phyloP scores from a whole-genome alignment of 805 yeast genomes.

The Yarrowia phangngaensis region DNA sequence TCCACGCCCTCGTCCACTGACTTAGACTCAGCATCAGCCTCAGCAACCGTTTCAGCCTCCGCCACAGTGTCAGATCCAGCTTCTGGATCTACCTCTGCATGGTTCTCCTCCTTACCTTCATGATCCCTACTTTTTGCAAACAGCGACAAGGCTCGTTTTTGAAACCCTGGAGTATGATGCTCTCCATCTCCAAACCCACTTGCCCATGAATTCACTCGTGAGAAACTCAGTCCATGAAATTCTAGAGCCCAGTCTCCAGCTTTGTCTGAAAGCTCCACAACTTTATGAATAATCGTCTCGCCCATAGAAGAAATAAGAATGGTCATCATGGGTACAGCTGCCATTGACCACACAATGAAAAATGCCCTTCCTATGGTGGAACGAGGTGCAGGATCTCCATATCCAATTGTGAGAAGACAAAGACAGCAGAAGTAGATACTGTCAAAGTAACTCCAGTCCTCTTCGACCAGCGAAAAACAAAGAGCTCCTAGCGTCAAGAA shows the following conservation, averaged over 20 bases:
- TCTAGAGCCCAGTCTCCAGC: slow-evolving; percentile 30
- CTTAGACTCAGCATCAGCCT: neutral
- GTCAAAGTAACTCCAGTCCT: slow-evolving; percentile 68
- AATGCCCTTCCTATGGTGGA: slow-evolving; percentile 64
- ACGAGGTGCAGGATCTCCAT: slow-evolving; percentile 68
- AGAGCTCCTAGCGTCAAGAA: slow-evolving; percentile 76
- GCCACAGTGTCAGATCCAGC: neutral
- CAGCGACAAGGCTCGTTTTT: slow-evolving; percentile 4
- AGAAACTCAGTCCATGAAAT: slow-evolving; percentile 6
- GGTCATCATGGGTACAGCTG: slow-evolving; percentile 86
- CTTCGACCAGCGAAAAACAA: slow-evolving; percentile 52
- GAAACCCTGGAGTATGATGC: neutral
- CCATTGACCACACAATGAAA: slow-evolving; percentile 74
- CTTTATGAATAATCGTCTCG: slow-evolving; percentile 44
- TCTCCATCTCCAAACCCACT: neutral
- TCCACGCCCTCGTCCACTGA: neutral
- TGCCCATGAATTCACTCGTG: neutral
- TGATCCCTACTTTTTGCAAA: neutral
- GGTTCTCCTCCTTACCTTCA: neutral
- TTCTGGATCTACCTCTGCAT: no score
- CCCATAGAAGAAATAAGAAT: slow-evolving; percentile 71
- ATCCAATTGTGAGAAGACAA: slow-evolving; percentile 77
- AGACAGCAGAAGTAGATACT: slow-evolving; percentile 73
- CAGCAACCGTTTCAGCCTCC: neutral
- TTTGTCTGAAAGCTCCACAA: slow-evolving; percentile 29